Base-by-base conservation (phyloP, 208 protist genomes). In the Strigomonas galati region DNA sequence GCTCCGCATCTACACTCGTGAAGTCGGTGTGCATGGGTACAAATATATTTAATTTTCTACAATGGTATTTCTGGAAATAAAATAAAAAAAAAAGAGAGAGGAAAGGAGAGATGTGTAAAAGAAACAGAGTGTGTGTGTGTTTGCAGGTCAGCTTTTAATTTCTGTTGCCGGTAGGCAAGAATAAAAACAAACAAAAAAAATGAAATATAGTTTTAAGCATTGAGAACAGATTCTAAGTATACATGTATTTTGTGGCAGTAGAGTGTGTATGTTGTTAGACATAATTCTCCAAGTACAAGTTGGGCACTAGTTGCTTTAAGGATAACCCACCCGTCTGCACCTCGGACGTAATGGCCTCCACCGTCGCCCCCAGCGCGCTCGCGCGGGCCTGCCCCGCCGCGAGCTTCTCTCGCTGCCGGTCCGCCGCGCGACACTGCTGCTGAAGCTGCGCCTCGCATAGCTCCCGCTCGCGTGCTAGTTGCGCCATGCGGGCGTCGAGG, bases 281-380 rank as follows among this genome's bases (percentile, higher is more conserved):
- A 59, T 92, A 94, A 73, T 94, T 94, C 9, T 92, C 81, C 43
- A 94, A 83, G 60, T 87, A 65, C 19, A 94, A 67, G 35, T 85
- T 86, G 3, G 89, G 89, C 12, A 94, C 84, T 1, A 91, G 67
- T 69, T 91, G 81, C 35, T 71, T 76, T 56, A 94, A 70, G 70
- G 90, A 62, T 62, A 92, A 35, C 31, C 81, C 74, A 5, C 78
- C 82, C 23, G 74, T 61, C 40, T 81, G 51, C 19, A 80, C 78
- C 49, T 92, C 85, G 40, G 74, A 56, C 55, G 74, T 79, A 30
- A 92, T 85, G 30, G 62, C 78, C 15, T 94, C 89, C 43, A 94
- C 81, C 1, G 85, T 86, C 23, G 69, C 62, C 6, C 71, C 70
- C 44, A 94, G 72, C 52, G 85, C 72, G 40, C 58, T 46, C 43